A percentile compares a stretch with the other conserved stretches of the same genome.
Evolutionary conservation across 1,284 basidiomycete species (phyloP).

Genomic region (Cutaneotrichosporon daszewskae): DNA sequence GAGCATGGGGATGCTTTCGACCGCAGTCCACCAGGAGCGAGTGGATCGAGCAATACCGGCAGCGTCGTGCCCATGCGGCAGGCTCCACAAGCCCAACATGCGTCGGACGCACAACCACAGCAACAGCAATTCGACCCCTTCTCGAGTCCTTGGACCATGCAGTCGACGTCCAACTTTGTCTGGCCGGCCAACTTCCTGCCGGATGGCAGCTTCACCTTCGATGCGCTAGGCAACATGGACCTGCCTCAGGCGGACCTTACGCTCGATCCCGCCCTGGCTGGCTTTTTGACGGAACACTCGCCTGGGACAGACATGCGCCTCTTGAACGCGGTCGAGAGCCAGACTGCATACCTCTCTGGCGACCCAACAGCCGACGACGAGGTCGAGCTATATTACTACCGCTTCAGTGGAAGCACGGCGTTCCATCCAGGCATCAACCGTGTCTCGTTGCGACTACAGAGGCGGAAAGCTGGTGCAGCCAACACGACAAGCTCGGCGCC

Average conservation of each 20-base stretch:
- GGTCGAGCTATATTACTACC: conserved; percentile 48
- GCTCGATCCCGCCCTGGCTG: background rate
- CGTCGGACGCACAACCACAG: background rate
- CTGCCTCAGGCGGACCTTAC: too few relatives aligned
- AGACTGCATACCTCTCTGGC: conserved; percentile 47
- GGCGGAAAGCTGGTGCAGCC: conserved; percentile 3
- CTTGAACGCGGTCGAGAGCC: conserved; percentile 43
- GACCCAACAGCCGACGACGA: conserved; percentile 45
- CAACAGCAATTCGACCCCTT: background rate
- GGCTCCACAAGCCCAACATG: too few relatives aligned
- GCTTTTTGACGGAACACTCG: conserved; percentile 13
- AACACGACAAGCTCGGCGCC: too few relatives aligned
- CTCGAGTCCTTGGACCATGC: too few relatives aligned
- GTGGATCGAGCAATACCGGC: too few relatives aligned
- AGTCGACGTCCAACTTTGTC: background rate
- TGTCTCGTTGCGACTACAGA: conserved; percentile 48
- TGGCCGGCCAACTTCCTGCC: conserved; percentile 9
- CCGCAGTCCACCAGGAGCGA: too few relatives aligned
- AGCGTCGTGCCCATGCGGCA: too few relatives aligned
- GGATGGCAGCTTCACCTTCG: conserved; percentile 3
- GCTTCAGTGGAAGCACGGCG: conserved; percentile 46
- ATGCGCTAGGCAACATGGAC: too few relatives aligned
- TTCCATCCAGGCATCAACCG: conserved; percentile 49
- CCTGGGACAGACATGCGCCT: conserved; percentile 31
- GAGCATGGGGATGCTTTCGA: too few relatives aligned